Conservation (phyloP, 139 green algal species). For the Tetradesmus lagerheimii region DNA sequence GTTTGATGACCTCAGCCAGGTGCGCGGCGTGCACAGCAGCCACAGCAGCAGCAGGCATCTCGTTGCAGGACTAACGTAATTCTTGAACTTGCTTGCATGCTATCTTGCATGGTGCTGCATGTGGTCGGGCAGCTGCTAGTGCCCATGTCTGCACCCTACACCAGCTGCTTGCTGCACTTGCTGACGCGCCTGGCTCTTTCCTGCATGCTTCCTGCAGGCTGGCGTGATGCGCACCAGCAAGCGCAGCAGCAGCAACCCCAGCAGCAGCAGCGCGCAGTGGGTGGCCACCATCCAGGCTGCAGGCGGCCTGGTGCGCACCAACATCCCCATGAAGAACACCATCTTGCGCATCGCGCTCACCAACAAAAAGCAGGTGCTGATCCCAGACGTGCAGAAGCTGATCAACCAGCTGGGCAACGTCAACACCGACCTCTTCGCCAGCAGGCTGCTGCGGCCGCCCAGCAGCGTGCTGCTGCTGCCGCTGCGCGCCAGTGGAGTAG, state of each 20-base stretch:
- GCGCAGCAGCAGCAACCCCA: not conserved
- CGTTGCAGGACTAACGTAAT: too few relatives aligned
- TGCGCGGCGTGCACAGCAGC: not conserved
- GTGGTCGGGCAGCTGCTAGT: not conserved
- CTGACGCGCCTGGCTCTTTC: not conserved
- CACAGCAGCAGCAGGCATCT: not conserved
- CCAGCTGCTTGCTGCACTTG: not conserved
- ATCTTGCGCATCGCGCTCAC: constrained; percentile 71
- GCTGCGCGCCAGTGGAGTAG: constrained; percentile 54
- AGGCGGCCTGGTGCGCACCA: constrained; percentile 55
- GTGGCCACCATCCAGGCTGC: constrained; percentile 52
- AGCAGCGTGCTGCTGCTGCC: constrained; percentile 70
- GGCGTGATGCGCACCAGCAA: constrained; percentile 41
- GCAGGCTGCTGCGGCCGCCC: constrained; percentile 68
- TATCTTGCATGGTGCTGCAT: not conserved
- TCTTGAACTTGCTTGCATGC: too few relatives aligned
- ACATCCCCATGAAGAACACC: constrained; percentile 70
- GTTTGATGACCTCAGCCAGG: constrained; percentile 70
- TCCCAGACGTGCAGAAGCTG: constrained; percentile 75
- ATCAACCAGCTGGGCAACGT: constrained; percentile 76
- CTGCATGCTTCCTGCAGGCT: constrained; percentile 40
- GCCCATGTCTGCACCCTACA: not conserved
- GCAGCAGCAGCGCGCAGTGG: constrained; percentile 45
- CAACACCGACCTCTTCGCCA: constrained; percentile 70
- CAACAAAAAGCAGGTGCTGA: constrained; percentile 76